Conservation (phyloP, 805 yeast species). For the Candida insectalens region DNA sequence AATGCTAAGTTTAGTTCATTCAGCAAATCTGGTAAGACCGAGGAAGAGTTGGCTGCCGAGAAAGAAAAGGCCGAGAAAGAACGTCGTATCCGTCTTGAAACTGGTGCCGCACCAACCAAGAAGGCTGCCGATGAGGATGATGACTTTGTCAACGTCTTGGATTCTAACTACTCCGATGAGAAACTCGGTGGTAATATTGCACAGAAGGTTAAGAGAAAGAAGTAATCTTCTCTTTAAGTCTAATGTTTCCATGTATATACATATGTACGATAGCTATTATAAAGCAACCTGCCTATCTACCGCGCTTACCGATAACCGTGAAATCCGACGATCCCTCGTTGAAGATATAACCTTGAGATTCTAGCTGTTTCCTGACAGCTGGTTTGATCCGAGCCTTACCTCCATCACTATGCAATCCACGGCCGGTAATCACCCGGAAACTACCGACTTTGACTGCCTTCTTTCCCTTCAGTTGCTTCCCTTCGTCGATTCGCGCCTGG, state of each 20-base stretch:
- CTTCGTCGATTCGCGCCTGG: conserved; percentile 27
- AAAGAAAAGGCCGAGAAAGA: conserved; percentile 19
- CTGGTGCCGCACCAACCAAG: conserved; percentile 17
- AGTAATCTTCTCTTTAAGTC: conserved; percentile 7
- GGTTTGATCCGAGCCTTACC: conserved; percentile 42
- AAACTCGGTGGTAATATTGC: conserved; percentile 28
- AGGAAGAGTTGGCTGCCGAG: conserved; percentile 17
- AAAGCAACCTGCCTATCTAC: neutral
- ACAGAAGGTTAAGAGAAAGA: conserved; percentile 20
- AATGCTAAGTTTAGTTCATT: conserved; percentile 54
- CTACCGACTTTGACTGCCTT: conserved; percentile 33
- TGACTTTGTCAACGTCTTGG: conserved; percentile 51
- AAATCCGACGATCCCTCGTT: conserved; percentile 38
- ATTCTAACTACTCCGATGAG: conserved; percentile 28
- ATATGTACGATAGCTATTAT: neutral
- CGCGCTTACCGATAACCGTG: conserved; percentile 31
- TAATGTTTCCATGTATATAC: conserved; percentile 3
- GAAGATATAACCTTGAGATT: conserved; percentile 28
- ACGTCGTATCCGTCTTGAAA: conserved; percentile 19
- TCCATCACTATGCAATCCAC: conserved; percentile 59
- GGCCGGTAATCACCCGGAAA: conserved; percentile 48
- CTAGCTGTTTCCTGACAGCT: conserved; percentile 32
- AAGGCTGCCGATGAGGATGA: conserved; percentile 21
- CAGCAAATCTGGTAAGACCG: conserved; percentile 26
- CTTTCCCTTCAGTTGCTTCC: conserved; percentile 26